A percentile compares a stretch with the other conserved stretches of the same genome.
These are phyloP conservation scores for Phycomyces nitens DNA, from an alignment of 192 early-diverging fungal species.

Conservation along the genomic window DNA sequence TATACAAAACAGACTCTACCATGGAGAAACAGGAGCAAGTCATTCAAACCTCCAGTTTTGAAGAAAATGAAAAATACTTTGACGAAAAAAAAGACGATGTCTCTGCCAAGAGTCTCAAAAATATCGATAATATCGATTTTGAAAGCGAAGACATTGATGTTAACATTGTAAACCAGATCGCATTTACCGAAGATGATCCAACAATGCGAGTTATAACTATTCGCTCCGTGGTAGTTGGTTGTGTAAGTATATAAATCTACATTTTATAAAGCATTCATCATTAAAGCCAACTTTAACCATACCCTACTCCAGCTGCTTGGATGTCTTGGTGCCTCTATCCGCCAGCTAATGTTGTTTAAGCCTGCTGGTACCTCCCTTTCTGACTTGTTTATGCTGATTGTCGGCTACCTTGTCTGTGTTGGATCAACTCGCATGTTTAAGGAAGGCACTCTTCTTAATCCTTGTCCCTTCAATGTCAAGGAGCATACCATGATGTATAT, in stretches of 20 bases:
- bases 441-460: slow-evolving; percentile 40
- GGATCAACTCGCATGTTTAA: slow-evolving; percentile 59
- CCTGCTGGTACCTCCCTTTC: slow-evolving; percentile 66
- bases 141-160: slow-evolving; percentile 22
- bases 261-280: too few species aligned
- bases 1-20: too few species aligned
- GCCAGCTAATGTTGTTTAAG: slow-evolving; percentile 79
- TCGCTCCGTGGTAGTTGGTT: slow-evolving; percentile 62
- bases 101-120: neutral
- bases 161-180: slow-evolving; percentile 16
- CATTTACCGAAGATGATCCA: slow-evolving; percentile 49
- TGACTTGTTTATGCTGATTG: slow-evolving; percentile 64
- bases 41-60: too few species aligned
- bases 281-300: too few species aligned
- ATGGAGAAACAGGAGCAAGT: too few species aligned
- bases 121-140: neutral
- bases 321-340: slow-evolving; percentile 52
- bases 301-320: slow-evolving; percentile 40
- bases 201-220: slow-evolving; percentile 59
- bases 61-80: neutral
- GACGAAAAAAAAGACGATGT: neutral
- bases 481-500: slow-evolving; percentile 42
- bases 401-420: slow-evolving; percentile 69
- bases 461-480: slow-evolving; percentile 30
- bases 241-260: slow-evolving; percentile 45